These are phyloP conservation scores for Lupinus albus DNA, from an alignment of 306 rosid genomes.

Conservation along the genomic window DNA sequence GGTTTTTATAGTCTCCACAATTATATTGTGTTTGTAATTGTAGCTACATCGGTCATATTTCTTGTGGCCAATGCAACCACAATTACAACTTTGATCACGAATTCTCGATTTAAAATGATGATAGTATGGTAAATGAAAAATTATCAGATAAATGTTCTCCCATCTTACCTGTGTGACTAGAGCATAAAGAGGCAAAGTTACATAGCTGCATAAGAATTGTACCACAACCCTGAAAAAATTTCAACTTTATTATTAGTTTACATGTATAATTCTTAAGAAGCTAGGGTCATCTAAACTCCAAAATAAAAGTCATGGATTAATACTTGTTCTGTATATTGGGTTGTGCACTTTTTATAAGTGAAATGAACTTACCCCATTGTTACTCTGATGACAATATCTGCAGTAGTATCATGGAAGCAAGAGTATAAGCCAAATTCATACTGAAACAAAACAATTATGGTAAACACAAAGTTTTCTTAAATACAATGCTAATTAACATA, in stretches of 20 bases:
- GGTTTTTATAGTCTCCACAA: no score
- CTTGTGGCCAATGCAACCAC: no score
- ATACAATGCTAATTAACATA: not conserved
- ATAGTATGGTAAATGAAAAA: not conserved
- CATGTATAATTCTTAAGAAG: constrained; percentile 3
- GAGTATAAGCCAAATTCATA: constrained; percentile 41
- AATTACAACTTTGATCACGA: no score
- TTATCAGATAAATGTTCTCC: not conserved
- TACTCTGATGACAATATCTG: constrained; percentile 53
- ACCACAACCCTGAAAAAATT: constrained; percentile 64
- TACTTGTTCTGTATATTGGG: not conserved
- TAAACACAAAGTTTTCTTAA: constrained; percentile 1
- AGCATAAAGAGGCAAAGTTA: constrained; percentile 88
- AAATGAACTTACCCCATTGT: constrained; percentile 68
- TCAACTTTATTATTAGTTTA: constrained; percentile 8
- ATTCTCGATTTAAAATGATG: not conserved
- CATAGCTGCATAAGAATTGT: constrained; percentile 81
- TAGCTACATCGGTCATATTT: no score
- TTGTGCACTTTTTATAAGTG: not conserved
- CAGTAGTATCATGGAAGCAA: constrained; percentile 63
- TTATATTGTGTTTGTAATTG: no score
- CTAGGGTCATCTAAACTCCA: not conserved
- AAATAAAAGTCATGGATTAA: not conserved
- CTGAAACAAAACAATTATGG: constrained; percentile 47
- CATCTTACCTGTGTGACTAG: constrained; percentile 80